Base-by-base conservation (phyloP, 129 eudicot genomes). In the Cynara cardunculus region DNA sequence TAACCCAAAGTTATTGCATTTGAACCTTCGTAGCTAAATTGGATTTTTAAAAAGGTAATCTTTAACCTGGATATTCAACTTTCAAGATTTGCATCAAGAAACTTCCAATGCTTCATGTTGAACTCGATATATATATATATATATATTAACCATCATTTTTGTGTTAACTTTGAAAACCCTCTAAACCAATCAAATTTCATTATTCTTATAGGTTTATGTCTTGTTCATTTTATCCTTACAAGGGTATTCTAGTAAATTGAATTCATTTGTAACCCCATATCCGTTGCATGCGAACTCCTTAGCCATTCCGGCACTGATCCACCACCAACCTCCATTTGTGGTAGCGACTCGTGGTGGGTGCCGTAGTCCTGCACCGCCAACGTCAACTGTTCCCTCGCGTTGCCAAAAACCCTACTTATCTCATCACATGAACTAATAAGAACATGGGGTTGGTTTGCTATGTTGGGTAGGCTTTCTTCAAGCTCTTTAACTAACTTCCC, bases 401-500 rank as follows among this genome's bases (percentile, higher is more conserved):
- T 73, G 39, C 82, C 82, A 62, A 94, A 94, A 19, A 82, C 87
- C 19, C 85, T 79, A 25, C 87, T 69, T 2, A 94, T 88, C 69
- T 91, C 93, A 4, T 90, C 93, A 65, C 93, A 91, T n/a, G 84
- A 82, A 1, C 32, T 78, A 0, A 67, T 53, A 32, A 91, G 89
- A 76, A 28, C 65, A 31, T 78, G 78, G 0, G 91, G 97, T 25
- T 87, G 92, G 86, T 87, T 87, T 1, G 87, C 84, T 24, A 88
- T 27, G 31, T 81, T 87, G 30, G 88, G 90, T 8, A 93, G 74
- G 71, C 80, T 81, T 22, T 71, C 77, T 86, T 94, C 94, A 26
- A 94, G 86, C 24, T 88, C 87, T 77, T 82, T 91, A 24, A 87
- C 97, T 34, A 94, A 44, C 78, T 80, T 84, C 37, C 89, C 86